These are phyloP conservation scores for Coemansia sp. DNA, from an alignment of 192 early-diverging fungal species.

Conservation along the genomic window DNA sequence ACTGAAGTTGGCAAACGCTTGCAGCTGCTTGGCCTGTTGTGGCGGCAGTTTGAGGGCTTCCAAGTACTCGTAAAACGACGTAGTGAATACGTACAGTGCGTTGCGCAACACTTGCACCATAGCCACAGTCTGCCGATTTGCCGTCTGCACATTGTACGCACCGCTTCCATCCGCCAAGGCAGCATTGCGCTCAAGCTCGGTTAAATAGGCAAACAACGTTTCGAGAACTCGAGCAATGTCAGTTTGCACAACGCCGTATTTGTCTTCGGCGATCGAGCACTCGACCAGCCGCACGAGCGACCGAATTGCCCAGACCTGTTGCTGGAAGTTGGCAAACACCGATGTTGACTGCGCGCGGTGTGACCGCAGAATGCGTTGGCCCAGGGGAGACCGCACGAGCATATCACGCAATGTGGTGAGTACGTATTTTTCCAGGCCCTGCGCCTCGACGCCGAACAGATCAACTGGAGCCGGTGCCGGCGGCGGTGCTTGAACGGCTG, in stretches of 20 bases:
- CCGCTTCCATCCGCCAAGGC: slow-evolving; percentile 10
- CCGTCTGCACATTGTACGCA: slow-evolving; percentile 27
- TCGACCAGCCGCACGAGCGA: slow-evolving; percentile 44
- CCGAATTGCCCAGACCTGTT: slow-evolving; percentile 49
- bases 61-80: slow-evolving; percentile 44
- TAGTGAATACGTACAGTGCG: slow-evolving; percentile 38
- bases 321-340: slow-evolving; percentile 49
- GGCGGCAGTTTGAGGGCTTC: slow-evolving; percentile 45
- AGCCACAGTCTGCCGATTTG: slow-evolving; percentile 36
- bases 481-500: too few species aligned
- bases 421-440: slow-evolving; percentile 53
- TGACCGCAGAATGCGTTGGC: slow-evolving; percentile 37
- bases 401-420: slow-evolving; percentile 38
- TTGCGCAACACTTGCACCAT: slow-evolving; percentile 52
- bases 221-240: slow-evolving; percentile 36
- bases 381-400: slow-evolving; percentile 38
- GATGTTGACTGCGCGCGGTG: slow-evolving; percentile 24
- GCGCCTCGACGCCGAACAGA: slow-evolving; percentile 45
- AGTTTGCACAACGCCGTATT: slow-evolving; percentile 47
- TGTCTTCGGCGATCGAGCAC: slow-evolving; percentile 45
- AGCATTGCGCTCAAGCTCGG: slow-evolving; percentile 33
- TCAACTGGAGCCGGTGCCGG: slow-evolving; percentile 3
- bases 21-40: slow-evolving; percentile 29
- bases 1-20: slow-evolving; percentile 50
- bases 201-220: slow-evolving; percentile 33